These are phyloP conservation scores for Rhodofomes roseus DNA, from an alignment of 1,284 basidiomycete species.

Conservation along the genomic window DNA sequence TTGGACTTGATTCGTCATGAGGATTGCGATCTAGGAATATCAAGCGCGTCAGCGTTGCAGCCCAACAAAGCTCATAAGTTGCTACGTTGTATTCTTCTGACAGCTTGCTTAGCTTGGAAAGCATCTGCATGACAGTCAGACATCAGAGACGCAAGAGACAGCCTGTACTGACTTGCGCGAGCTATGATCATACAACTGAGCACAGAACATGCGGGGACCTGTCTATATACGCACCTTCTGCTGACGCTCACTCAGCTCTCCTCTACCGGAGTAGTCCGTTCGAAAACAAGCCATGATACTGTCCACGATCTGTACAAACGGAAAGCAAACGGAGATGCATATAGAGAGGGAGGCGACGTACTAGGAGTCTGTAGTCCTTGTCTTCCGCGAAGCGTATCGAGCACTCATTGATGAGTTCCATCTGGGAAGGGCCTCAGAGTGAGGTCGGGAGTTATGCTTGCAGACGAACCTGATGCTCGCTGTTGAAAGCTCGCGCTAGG, in stretches of 20 bases:
- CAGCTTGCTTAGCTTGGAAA: constrained; percentile 87
- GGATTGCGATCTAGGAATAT: constrained; percentile 63
- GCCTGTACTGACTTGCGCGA: constrained; percentile 51
- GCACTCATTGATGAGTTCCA: constrained; percentile 85
- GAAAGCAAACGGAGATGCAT: constrained; percentile 1
- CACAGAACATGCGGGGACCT: background rate
- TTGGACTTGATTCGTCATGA: constrained; percentile 92
- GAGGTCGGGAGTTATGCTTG: background rate
- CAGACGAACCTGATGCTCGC: constrained; percentile 72
- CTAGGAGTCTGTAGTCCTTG: constrained; percentile 74
- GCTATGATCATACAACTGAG: constrained; percentile 32
- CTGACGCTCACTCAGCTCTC: constrained; percentile 89
- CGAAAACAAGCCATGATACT: constrained; percentile 96
- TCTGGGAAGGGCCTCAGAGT: constrained; percentile 36
- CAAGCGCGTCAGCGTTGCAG: background rate
- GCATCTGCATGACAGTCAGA: constrained; percentile 54
- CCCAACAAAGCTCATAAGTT: constrained; percentile 10
- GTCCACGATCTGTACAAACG: constrained; percentile 81
- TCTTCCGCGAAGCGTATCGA: constrained; percentile 81
- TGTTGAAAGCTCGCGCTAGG: constrained; percentile 82
- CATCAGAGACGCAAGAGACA: background rate
- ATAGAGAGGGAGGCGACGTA: constrained; percentile 22
- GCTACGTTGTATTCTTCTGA: constrained; percentile 84
- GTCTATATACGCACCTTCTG: constrained; percentile 59
- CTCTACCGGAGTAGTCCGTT: constrained; percentile 88